Conservation (phyloP, 352 stramenopile species). For the Halophytophthora batemanensis region DNA sequence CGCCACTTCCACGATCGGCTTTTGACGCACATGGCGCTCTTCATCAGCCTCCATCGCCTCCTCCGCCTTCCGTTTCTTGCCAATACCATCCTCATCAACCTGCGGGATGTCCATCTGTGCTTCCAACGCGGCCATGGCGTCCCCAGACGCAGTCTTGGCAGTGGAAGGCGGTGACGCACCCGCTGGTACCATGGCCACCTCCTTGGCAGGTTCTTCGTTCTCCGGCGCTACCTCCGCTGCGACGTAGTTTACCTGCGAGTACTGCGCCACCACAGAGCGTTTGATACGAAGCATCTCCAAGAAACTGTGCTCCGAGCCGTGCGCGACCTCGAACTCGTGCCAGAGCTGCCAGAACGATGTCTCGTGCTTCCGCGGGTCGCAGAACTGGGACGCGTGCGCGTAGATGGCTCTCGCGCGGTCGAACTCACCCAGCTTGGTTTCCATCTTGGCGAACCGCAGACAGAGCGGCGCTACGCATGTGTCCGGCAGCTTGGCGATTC, state of each 20-base stretch:
- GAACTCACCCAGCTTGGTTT: constrained; percentile 96
- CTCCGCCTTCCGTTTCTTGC: constrained; percentile 63
- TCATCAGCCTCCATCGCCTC: constrained; percentile 46
- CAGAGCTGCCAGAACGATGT: constrained; percentile 96
- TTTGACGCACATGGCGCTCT: constrained; percentile 80
- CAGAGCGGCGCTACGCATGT: constrained; percentile 90
- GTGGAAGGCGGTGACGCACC: constrained; percentile 24
- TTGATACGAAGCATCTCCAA: constrained; percentile 99
- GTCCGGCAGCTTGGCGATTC: constrained; percentile 93
- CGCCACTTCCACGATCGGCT: constrained; percentile 60
- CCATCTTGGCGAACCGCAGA: constrained; percentile 95
- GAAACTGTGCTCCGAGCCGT: constrained; percentile 98
- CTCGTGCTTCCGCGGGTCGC: constrained; percentile 92
- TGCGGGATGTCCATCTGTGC: constrained; percentile 45
- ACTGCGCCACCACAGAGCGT: constrained; percentile 94
- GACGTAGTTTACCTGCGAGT: constrained; percentile 97
- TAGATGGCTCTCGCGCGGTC: constrained; percentile 96
- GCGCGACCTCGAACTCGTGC: constrained; percentile 94
- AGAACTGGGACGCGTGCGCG: constrained; percentile 96
- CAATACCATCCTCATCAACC: constrained; percentile 24
- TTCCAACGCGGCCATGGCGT: constrained; percentile 90
- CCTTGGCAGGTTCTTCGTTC: constrained; percentile 21
- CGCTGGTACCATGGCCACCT: constrained; percentile 55
- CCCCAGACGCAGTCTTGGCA: constrained; percentile 35
- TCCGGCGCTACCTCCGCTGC: constrained; percentile 84